A percentile compares a stretch with the other conserved stretches of the same genome.
These are phyloP conservation scores for Sphaerulina populicola DNA, from an alignment of 2,329 filamentous ascomycete genomes.

Conservation along the genomic window DNA sequence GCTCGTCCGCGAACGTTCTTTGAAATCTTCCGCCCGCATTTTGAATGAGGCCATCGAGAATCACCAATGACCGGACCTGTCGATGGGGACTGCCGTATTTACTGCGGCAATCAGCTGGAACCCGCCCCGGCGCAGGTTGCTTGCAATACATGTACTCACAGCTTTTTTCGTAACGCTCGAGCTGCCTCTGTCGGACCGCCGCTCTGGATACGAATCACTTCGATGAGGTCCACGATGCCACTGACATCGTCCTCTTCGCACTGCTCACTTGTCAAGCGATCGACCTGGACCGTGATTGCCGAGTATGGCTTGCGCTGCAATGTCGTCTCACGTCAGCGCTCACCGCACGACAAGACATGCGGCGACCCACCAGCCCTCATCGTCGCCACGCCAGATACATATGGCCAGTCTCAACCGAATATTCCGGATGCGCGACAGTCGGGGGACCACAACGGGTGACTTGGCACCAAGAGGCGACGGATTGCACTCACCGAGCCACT, in stretches of 20 bases:
- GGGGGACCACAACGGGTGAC: too few species aligned
- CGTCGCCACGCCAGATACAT: too few species aligned
- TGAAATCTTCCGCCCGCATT: constrained; percentile 87
- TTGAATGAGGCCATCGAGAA: constrained; percentile 87
- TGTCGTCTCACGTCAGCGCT: neutral
- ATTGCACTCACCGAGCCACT: constrained; percentile 21
- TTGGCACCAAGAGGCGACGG: neutral
- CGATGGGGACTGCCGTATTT: constrained; percentile 95
- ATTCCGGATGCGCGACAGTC: too few species aligned
- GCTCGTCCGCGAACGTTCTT: constrained; percentile 79
- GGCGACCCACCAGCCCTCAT: neutral
- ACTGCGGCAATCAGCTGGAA: constrained; percentile 33
- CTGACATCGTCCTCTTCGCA: constrained; percentile 86
- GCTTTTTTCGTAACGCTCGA: constrained; percentile 87
- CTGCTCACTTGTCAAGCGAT: constrained; percentile 78
- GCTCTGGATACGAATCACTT: constrained; percentile 82
- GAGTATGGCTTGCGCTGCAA: constrained; percentile 72
- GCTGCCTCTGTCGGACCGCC: constrained; percentile 84
- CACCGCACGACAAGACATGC: neutral
- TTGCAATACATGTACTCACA: constrained; percentile 43
- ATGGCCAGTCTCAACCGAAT: too few species aligned
- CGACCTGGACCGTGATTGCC: constrained; percentile 85
- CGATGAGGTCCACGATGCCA: constrained; percentile 87
- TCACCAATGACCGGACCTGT: constrained; percentile 76
- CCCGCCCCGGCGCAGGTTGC: neutral